Conservation (phyloP, 768 basidiomycete genomes). For the Cystobasidium ongulense region DNA sequence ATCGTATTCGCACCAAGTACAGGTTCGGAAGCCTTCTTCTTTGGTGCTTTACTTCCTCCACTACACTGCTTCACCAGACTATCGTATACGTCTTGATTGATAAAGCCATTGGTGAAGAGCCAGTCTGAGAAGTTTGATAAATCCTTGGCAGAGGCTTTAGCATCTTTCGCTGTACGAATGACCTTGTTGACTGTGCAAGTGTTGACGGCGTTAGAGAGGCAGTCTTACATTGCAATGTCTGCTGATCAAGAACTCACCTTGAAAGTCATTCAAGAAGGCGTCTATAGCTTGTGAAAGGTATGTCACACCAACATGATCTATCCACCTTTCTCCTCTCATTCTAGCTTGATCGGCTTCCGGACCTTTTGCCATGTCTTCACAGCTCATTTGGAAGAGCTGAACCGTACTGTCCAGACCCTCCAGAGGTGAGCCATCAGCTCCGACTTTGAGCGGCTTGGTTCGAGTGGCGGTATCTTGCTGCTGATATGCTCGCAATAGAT, state of each 20-base stretch:
- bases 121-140: constrained; percentile 3
- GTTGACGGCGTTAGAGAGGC: background rate
- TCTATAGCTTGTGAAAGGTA: constrained; percentile 6
- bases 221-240: background rate
- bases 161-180: constrained; percentile 24
- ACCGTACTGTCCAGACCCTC: constrained; percentile 20
- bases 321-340: constrained; percentile 25
- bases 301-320: constrained; percentile 18
- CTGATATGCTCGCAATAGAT: constrained; percentile 23
- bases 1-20: background rate
- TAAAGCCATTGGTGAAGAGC: constrained; percentile 23
- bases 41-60: background rate
- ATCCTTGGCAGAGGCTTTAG: constrained; percentile 22
- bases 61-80: background rate
- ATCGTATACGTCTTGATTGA: background rate
- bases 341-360: constrained; percentile 26
- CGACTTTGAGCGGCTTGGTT: background rate
- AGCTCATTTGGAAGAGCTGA: constrained; percentile 30
- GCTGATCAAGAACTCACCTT: background rate
- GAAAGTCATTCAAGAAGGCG: constrained; percentile 23
- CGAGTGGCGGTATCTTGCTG: constrained; percentile 27
- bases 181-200: constrained; percentile 19
- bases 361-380: constrained; percentile 15
- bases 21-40: constrained; percentile 25
- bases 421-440: background rate